phyloP scores from a whole-genome alignment of 2,329 filamentous ascomycete genomes.

The Colletotrichum sp. region DNA sequence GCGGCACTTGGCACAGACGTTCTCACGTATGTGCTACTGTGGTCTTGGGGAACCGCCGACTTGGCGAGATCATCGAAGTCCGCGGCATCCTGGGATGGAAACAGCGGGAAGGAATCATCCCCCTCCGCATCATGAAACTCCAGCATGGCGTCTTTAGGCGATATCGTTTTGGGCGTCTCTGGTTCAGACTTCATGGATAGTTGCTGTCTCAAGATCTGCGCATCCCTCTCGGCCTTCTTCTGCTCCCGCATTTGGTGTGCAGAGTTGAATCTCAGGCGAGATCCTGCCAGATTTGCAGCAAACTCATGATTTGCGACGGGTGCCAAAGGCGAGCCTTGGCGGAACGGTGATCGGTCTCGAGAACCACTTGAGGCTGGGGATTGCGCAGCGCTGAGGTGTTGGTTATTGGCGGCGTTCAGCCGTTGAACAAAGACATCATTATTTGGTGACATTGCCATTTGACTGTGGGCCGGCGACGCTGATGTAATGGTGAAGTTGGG shows the following conservation, averaged over 20 bases:
- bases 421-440: slow-evolving; percentile 75
- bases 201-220: slow-evolving; percentile 47
- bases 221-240: slow-evolving; percentile 64
- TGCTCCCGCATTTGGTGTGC: slow-evolving; percentile 66
- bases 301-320: slow-evolving; percentile 51
- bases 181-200: slow-evolving; percentile 45
- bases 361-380: slow-evolving; percentile 52
- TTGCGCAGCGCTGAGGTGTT: slow-evolving; percentile 65
- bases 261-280: slow-evolving; percentile 46
- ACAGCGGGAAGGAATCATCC: slow-evolving; percentile 73
- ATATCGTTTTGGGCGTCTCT: slow-evolving; percentile 81
- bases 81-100: slow-evolving; percentile 63
- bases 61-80: slow-evolving; percentile 46
- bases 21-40: neutral
- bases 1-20: neutral
- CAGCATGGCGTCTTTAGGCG: slow-evolving; percentile 87
- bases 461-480: slow-evolving; percentile 49
- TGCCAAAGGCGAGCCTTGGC: slow-evolving; percentile 69
- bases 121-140: slow-evolving; percentile 82
- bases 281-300: slow-evolving; percentile 24
- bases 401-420: slow-evolving; percentile 78
- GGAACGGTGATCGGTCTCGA: slow-evolving; percentile 82
- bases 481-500: slow-evolving; percentile 67
- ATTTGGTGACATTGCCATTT: slow-evolving; percentile 52
- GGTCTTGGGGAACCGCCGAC: neutral